Evolutionary conservation across 2,329 filamentous ascomycete genomes (phyloP).

Genomic region (Rhynchosporium graminicola): DNA sequence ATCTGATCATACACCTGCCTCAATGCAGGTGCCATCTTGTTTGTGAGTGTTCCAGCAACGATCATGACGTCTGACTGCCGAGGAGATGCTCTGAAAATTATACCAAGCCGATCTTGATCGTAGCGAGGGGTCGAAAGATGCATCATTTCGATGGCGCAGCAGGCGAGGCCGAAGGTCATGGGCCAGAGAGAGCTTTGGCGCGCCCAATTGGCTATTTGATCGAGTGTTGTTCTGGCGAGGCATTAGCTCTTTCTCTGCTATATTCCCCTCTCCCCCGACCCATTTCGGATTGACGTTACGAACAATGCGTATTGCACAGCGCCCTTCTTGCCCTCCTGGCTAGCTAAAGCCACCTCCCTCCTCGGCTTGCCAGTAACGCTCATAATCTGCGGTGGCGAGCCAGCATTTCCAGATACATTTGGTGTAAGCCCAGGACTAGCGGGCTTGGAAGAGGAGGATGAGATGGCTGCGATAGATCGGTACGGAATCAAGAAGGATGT

Average conservation of each 20-base stretch:
- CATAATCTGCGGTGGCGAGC: constrained; percentile 50
- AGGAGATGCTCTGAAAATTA: constrained; percentile 87
- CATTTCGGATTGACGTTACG: constrained; percentile 43
- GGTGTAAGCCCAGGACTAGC: constrained; percentile 56
- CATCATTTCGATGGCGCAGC: constrained; percentile 94
- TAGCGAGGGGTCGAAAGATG: constrained; percentile 84
- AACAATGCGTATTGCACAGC: constrained; percentile 85
- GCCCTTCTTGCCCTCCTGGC: constrained; percentile 78
- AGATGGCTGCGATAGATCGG: constrained; percentile 64
- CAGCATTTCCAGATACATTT: constrained; percentile 55
- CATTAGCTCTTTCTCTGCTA: constrained; percentile 15
- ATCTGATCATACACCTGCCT: constrained; percentile 94
- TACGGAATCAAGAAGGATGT: constrained; percentile 62
- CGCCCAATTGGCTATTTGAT: constrained; percentile 80
- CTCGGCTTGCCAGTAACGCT: constrained; percentile 52
- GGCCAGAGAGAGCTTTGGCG: constrained; percentile 85
- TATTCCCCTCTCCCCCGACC: neutral
- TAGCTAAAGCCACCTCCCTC: constrained; percentile 74
- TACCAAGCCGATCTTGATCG: constrained; percentile 84
- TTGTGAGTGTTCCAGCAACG: constrained; percentile 87
- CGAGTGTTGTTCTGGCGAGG: constrained; percentile 66
- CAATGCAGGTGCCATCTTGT: constrained; percentile 93
- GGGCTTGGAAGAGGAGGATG: constrained; percentile 63
- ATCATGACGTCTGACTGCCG: constrained; percentile 93
- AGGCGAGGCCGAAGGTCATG: constrained; percentile 85